A percentile compares a stretch with the other conserved stretches of the same genome.
Conservation (phyloP, 2,329 filamentous ascomycete species). For the Ophiostoma piceae region DNA sequence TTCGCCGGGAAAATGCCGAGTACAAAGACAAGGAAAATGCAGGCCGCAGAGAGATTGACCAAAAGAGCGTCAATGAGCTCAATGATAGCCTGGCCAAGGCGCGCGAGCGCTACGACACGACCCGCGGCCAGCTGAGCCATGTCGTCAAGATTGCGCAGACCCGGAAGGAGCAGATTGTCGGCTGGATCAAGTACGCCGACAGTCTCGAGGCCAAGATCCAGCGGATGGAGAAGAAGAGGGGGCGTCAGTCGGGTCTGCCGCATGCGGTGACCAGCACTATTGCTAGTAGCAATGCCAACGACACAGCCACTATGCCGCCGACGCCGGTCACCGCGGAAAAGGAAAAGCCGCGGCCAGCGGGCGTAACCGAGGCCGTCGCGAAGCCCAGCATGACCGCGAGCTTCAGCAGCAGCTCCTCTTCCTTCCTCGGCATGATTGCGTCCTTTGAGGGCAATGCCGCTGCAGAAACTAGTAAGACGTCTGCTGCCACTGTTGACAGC, state of each 20-base stretch:
- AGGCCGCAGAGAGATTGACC: background rate
- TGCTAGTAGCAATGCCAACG: background rate
- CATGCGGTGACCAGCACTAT: background rate
- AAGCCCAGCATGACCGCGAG: constrained; percentile 20
- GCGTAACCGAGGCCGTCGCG: background rate
- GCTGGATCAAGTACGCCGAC: constrained; percentile 44
- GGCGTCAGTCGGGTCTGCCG: background rate
- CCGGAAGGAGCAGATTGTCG: constrained; percentile 40
- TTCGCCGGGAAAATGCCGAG: background rate
- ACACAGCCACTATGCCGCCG: background rate
- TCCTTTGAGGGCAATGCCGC: background rate
- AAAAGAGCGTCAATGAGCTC: background rate
- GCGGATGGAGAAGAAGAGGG: constrained; percentile 38
- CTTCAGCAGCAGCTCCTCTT: constrained; percentile 21
- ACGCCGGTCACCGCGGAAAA: constrained; percentile 3
- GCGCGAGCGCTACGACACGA: constrained; percentile 18
- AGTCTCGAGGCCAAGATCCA: constrained; percentile 42
- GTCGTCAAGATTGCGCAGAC: constrained; percentile 39
- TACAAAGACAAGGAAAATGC: background rate
- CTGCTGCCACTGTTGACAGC: background rate
- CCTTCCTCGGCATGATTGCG: constrained; percentile 8
- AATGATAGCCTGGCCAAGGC: constrained; percentile 24
- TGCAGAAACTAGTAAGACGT: background rate
- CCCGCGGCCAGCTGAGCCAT: constrained; percentile 34
- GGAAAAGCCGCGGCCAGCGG: background rate